Evolutionary conservation across 2,329 filamentous ascomycete species (phyloP).

Genomic region (Exserohilum turcica): DNA sequence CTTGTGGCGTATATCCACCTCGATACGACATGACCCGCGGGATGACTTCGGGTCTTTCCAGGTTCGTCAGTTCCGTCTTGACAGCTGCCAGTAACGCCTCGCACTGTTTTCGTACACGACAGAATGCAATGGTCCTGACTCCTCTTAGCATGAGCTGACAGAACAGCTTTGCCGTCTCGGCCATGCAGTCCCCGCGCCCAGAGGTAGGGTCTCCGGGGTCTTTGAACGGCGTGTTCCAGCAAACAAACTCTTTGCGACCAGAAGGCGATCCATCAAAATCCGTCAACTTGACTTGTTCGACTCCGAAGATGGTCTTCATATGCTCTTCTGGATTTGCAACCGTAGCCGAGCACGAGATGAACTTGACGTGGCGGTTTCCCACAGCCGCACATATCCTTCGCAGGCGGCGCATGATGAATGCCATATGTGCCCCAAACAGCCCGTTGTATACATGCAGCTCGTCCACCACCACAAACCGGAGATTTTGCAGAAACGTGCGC

Average conservation of each 20-base stretch:
- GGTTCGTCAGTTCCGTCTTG: slow-evolving; percentile 72
- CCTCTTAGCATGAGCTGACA: slow-evolving; percentile 87
- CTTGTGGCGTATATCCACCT: slow-evolving; percentile 91
- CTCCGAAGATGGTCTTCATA: slow-evolving; percentile 92
- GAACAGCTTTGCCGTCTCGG: slow-evolving; percentile 87
- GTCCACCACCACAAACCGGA: slow-evolving; percentile 82
- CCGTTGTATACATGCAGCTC: slow-evolving; percentile 98
- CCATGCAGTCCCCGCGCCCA: slow-evolving; percentile 80
- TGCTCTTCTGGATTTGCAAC: slow-evolving; percentile 91
- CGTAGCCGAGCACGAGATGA: slow-evolving; percentile 95
- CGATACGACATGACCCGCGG: slow-evolving; percentile 91
- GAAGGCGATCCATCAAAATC: slow-evolving; percentile 94
- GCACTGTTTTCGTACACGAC: slow-evolving; percentile 83
- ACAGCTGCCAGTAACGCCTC: slow-evolving; percentile 82
- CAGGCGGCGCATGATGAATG: slow-evolving; percentile 90
- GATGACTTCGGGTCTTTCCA: slow-evolving; percentile 76
- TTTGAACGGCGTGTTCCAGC: slow-evolving; percentile 96
- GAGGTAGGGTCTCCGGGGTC: slow-evolving; percentile 86
- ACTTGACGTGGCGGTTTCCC: slow-evolving; percentile 82
- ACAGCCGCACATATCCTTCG: slow-evolving; percentile 87
- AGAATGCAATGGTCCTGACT: slow-evolving; percentile 91
- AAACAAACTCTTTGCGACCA: slow-evolving; percentile 90
- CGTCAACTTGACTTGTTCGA: slow-evolving; percentile 78
- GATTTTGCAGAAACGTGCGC: slow-evolving; percentile 84
- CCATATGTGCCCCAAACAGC: slow-evolving; percentile 89